Conservation (phyloP, 2,329 filamentous ascomycete genomes). For the Alternaria novae-zelandiae region DNA sequence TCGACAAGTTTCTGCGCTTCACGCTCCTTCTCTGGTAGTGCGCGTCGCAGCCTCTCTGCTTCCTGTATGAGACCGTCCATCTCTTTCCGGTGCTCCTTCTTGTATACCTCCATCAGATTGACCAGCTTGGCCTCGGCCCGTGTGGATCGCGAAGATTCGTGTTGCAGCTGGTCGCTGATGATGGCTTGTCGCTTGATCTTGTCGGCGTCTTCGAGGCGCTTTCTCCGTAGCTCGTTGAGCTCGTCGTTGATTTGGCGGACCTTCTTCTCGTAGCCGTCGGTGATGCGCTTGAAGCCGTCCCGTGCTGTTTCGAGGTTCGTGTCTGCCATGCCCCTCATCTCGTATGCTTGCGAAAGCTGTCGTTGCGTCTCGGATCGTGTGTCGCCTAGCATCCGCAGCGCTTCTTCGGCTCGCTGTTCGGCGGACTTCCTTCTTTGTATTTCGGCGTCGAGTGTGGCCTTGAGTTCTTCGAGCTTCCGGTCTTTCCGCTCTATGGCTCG, state of each 20-base stretch:
- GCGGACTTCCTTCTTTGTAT: constrained; percentile 66
- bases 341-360: constrained; percentile 65
- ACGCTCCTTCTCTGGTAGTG: constrained; percentile 62
- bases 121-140: constrained; percentile 68
- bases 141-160: constrained; percentile 67
- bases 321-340: constrained; percentile 60
- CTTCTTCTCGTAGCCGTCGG: constrained; percentile 53
- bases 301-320: constrained; percentile 71
- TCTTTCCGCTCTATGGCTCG: constrained; percentile 74
- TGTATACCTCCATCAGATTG: constrained; percentile 68
- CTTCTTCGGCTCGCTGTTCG: constrained; percentile 63
- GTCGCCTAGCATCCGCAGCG: constrained; percentile 71
- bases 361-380: constrained; percentile 64
- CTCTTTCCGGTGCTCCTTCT: constrained; percentile 66
- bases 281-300: constrained; percentile 73
- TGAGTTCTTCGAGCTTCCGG: constrained; percentile 73
- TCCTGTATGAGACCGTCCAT: constrained; percentile 65
- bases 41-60: constrained; percentile 62
- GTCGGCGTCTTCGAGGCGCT: constrained; percentile 39
- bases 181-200: constrained; percentile 63
- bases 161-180: constrained; percentile 75
- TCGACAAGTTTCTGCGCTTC: constrained; percentile 66
- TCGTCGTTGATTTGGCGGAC: constrained; percentile 62
- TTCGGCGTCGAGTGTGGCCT: constrained; percentile 69
- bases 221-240: constrained; percentile 39